These are phyloP conservation scores for Quambalaria eucalypti DNA, from an alignment of 1,284 basidiomycete species.

Conservation along the genomic window DNA sequence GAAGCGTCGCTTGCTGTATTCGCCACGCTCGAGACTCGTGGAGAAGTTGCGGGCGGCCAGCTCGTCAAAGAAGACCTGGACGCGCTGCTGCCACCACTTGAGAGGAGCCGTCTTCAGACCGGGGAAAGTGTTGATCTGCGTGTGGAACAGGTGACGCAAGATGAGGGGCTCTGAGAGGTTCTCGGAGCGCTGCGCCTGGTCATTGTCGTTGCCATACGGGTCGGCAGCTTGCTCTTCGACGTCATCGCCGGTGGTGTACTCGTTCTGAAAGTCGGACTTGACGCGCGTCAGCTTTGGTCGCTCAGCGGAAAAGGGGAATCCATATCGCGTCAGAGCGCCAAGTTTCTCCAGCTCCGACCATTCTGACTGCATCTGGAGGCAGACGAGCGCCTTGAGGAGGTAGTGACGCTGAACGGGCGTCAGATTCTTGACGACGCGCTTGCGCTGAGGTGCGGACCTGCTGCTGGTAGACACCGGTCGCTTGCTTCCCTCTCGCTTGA, in stretches of 20 bases:
- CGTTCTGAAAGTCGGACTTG: conserved; percentile 16
- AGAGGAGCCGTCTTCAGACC: conserved; percentile 34
- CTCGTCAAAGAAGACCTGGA: conserved; percentile 42
- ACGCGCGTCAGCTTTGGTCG: conserved; percentile 24
- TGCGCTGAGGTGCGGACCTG: too few species aligned
- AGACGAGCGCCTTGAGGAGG: conserved; percentile 40
- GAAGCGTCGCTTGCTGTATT: conserved; percentile 33
- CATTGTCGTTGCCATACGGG: conserved; percentile 32
- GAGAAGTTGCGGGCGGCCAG: conserved; percentile 34
- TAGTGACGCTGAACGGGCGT: conserved; percentile 42
- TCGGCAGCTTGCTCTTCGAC: conserved; percentile 23
- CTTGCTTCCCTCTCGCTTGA: background rate
- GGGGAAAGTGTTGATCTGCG: conserved; percentile 34
- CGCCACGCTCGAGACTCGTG: conserved; percentile 33
- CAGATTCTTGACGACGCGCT: conserved; percentile 16
- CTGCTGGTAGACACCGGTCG: too few species aligned
- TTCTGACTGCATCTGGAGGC: conserved; percentile 41
- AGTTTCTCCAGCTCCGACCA: conserved; percentile 34
- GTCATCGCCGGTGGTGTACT: conserved; percentile 8
- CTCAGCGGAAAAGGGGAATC: conserved; percentile 32
- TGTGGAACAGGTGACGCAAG: conserved; percentile 43
- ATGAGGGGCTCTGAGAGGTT: conserved; percentile 35
- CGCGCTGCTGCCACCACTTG: conserved; percentile 39
- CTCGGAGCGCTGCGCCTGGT: conserved; percentile 13
- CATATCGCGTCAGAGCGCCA: conserved; percentile 37